Conservation (phyloP, 2,329 filamentous ascomycete genomes). For the Talaromyces sp. region DNA sequence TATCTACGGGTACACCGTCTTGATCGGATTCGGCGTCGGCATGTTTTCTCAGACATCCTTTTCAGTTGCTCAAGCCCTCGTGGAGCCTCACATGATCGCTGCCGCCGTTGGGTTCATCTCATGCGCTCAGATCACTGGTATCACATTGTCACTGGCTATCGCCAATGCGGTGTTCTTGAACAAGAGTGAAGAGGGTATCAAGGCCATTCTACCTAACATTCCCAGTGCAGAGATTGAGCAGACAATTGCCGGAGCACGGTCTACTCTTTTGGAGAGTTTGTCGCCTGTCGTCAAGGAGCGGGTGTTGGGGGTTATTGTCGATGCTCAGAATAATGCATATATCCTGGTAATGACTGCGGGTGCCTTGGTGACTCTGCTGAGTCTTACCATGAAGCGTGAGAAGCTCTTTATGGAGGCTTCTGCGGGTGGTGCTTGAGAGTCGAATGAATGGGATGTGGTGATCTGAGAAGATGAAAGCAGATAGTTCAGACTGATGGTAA, state of each 20-base stretch:
- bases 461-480: no score
- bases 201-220: neutral
- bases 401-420: constrained; percentile 2
- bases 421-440: neutral
- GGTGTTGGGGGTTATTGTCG: constrained; percentile 23
- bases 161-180: constrained; percentile 3
- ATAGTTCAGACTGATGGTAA: neutral
- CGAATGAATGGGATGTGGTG: neutral
- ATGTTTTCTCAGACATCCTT: constrained; percentile 26
- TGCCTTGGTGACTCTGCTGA: constrained; percentile 22
- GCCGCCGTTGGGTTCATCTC: constrained; percentile 6
- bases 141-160: neutral
- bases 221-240: neutral
- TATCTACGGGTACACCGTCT: constrained; percentile 30
- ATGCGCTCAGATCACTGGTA: neutral
- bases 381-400: constrained; percentile 23
- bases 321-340: constrained; percentile 24
- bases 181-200: neutral
- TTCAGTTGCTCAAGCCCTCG: constrained; percentile 19
- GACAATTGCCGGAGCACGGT: constrained; percentile 7
- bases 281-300: neutral
- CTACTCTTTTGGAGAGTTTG: constrained; percentile 5
- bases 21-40: constrained; percentile 27
- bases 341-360: constrained; percentile 26
- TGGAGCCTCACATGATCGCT: neutral